Base-by-base conservation (phyloP, 2,329 filamentous ascomycete genomes). In the Pseudogymnoascus sp. region DNA sequence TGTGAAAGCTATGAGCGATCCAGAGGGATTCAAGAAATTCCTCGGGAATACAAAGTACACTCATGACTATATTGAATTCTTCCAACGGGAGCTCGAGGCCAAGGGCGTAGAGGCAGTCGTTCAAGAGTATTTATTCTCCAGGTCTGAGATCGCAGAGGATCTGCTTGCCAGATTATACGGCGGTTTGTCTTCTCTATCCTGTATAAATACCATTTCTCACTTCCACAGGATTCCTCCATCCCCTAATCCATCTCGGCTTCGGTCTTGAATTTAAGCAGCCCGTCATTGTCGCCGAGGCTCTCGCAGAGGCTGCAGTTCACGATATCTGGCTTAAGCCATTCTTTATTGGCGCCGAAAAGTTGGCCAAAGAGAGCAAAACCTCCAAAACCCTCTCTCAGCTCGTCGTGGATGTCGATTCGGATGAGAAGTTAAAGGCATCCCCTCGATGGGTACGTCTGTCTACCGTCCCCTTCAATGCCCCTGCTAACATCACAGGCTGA, bases 201-300 rank as follows among this genome's bases (percentile, higher is more conserved):
- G 14, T 7, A 8, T 7, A 31, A 8, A 36, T n/a, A 45, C 36
- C 28, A 54, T 54, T 23, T 57, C 39, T 43, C 19, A 21, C 37
- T 66, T 69, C 64, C 67, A 39, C 68, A 83, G 86, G 89, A 0
- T 82, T 93, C 67, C 69, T 92, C 1, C 91, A 96, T 71, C 91
- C 92, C 1, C 77, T 95, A 14, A 93, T 96, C 67, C 91, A 96
- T 73, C 81, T 96, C 19, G 90, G 92, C 60, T 96, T 92, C 72
- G 92, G 90, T 4, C 73, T 96, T 37, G 92, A 96, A 73, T 96
- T 92, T 78, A 74, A 82, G 8, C 91, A 96, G 72, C 90, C 90
- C 1, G 89, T 89, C 39, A 86, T 96, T 65, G 81, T 96, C 28
- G 90, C 92, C 5, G 85, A 93, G 76, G 92, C 80, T 0, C 83